Evolutionary conservation across 2,329 filamentous ascomycete genomes (phyloP), one percentile per base, ranked within the genome.

Genomic region (Verticillium klebahnii): DNA sequence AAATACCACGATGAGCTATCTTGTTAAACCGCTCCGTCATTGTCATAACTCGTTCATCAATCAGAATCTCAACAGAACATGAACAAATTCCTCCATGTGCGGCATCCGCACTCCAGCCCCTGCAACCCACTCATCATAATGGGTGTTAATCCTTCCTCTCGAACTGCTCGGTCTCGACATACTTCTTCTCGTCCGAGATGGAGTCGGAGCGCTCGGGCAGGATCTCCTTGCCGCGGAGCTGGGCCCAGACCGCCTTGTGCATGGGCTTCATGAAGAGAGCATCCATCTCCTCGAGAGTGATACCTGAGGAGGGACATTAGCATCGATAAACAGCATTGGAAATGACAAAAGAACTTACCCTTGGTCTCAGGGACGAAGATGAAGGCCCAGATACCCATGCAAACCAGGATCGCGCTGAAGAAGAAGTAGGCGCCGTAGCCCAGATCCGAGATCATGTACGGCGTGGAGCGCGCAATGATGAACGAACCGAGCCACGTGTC

Each of bases 361-460:
- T 82, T 83, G 2, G 81, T 84, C 66, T 84, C 81, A 1, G 82
- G 82, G 0, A 84, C 73, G 57, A 80, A 80, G 70, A 82, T 81
- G 60, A 76, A 77, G 3, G 80, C 75, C 69, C 79, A 84, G 54
- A 81, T 67, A 11, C 79, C 74, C 65, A 80, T 78, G 32, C 73
- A 64, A 17, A 82, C 72, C 57, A 82, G 77, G 36, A 82, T 72
- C 0, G 75, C 71, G 3, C 78, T 81, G 64, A 84, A 85, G 70
- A 84, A 79, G 61, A 85, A 80, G 68, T 82, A 85, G 0, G 81
- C 80, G 8, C 82, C 82, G 64, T 81, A 84, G 1, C 74, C 74
- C 1, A 79, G 69, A 5, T 70, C 68, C 0, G 71, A 74, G 17
- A 78, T 73, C 77, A 79, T 79, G 61, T 77, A 77, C 0, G 76